A percentile compares a stretch with the other conserved stretches of the same genome.
phyloP scores from a whole-genome alignment of 169 alveolate genomes.

The Cryptosporidium baileyi region DNA sequence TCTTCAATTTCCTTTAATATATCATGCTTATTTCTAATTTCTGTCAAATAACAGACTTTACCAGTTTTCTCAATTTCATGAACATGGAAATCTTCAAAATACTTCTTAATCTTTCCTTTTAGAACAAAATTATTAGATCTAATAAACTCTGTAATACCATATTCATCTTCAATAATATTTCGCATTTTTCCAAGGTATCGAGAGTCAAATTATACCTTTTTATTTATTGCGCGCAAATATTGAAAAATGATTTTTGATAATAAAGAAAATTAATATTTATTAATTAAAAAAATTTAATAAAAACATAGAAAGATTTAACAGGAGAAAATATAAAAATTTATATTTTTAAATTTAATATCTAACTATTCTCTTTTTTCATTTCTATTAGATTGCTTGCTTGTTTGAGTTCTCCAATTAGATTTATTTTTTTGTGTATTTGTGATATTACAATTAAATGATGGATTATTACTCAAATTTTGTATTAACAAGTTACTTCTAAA shows the following conservation, averaged over 20 bases:
- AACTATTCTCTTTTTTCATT: slow-evolving; percentile 23
- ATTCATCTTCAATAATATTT: not conserved
- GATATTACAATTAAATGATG: slow-evolving; percentile 15
- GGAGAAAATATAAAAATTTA: not conserved
- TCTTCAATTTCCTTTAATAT: slow-evolving; percentile 41
- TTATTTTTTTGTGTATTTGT: slow-evolving; percentile 12
- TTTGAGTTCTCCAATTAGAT: slow-evolving; percentile 45
- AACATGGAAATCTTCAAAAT: slow-evolving; percentile 77
- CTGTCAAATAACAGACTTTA: slow-evolving; percentile 56
- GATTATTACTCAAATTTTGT: slow-evolving; percentile 77
- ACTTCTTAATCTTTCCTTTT: slow-evolving; percentile 72
- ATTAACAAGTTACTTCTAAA: slow-evolving; percentile 82
- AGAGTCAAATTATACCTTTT: too few relatives aligned
- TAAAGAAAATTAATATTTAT: not conserved
- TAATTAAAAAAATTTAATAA: not conserved
- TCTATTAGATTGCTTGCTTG: slow-evolving; percentile 35
- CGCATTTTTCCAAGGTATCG: not conserved
- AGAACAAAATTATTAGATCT: not conserved
- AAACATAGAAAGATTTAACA: not conserved
- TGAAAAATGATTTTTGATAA: not conserved
- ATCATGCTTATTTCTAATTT: slow-evolving; percentile 65
- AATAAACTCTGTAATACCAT: slow-evolving; percentile 46
- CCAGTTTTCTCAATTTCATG: slow-evolving; percentile 72
- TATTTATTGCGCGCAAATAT: not conserved
- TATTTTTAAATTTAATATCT: not conserved